Conservation (phyloP, 352 stramenopile species). For the Peronospora destructor region DNA sequence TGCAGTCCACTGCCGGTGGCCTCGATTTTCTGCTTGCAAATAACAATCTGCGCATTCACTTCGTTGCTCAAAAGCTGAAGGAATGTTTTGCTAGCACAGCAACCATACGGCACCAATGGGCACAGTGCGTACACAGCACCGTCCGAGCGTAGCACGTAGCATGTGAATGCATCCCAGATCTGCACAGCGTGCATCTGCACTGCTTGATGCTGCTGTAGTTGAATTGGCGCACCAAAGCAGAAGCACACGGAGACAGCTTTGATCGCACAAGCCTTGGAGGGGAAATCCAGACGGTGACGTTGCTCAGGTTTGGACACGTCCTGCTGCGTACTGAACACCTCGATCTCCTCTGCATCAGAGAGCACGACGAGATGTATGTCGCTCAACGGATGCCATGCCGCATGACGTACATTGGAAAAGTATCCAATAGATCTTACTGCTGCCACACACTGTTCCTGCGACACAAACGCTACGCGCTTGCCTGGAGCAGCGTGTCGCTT, state of each 20-base stretch:
- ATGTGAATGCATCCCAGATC: conserved; percentile 70
- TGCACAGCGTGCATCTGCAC: conserved; percentile 16
- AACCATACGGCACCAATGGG: conserved; percentile 62
- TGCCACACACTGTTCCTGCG: conserved; percentile 44
- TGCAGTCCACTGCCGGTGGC: conserved; percentile 18
- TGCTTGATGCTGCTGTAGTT: conserved; percentile 17
- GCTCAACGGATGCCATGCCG: conserved; percentile 65
- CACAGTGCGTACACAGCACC: conserved; percentile 64
- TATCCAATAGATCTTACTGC: conserved; percentile 48
- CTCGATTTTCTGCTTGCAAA: conserved; percentile 44
- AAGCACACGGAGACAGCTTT: conserved; percentile 42
- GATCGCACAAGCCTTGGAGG: conserved; percentile 23
- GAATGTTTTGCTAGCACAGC: conserved; percentile 34
- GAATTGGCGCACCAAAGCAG: conserved; percentile 47
- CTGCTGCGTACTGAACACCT: conserved; percentile 55
- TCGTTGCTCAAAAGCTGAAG: conserved; percentile 49
- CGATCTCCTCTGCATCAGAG: conserved; percentile 68
- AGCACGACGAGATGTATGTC: conserved; percentile 66
- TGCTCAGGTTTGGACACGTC: conserved; percentile 71
- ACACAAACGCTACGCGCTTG: conserved; percentile 41
- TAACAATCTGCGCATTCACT: conserved; percentile 49
- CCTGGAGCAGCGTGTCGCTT: conserved; percentile 14
- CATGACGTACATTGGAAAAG: conserved; percentile 49
- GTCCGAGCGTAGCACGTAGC: conserved; percentile 65
- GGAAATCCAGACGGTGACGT: conserved; percentile 51